phyloP scores from a whole-genome alignment of 2,329 filamentous ascomycete genomes.

The Arthrobotrys conoides region DNA sequence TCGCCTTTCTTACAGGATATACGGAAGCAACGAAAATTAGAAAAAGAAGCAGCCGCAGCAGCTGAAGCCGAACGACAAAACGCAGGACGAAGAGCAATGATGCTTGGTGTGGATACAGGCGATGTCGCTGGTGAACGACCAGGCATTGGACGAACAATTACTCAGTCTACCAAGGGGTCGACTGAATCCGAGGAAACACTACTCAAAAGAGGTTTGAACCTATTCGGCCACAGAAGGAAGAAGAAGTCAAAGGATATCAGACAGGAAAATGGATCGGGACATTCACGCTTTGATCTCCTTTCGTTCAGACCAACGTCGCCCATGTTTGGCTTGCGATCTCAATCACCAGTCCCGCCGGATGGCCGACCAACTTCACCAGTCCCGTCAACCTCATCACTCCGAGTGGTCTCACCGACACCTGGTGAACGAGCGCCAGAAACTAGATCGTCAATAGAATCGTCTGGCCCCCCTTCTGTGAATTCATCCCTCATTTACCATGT shows the following conservation, averaged over 20 bases:
- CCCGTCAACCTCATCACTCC: slow-evolving; percentile 31
- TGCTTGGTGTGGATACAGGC: slow-evolving; percentile 52
- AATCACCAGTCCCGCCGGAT: slow-evolving; percentile 41
- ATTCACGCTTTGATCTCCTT: slow-evolving; percentile 55
- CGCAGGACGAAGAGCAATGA: slow-evolving; percentile 54
- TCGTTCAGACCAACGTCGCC: slow-evolving; percentile 50
- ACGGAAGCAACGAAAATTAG: slow-evolving; percentile 56
- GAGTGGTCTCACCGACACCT: slow-evolving; percentile 51
- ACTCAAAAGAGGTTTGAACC: slow-evolving; percentile 46
- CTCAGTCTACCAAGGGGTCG: slow-evolving; percentile 47
- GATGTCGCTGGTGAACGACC: slow-evolving; percentile 41
- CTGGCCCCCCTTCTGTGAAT: slow-evolving; percentile 32
- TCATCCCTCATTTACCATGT: slow-evolving; percentile 38
- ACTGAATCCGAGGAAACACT: slow-evolving; percentile 54
- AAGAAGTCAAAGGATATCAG: slow-evolving; percentile 56
- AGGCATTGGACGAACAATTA: slow-evolving; percentile 38
- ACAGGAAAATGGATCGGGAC: slow-evolving; percentile 20
- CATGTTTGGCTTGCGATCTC: slow-evolving; percentile 51
- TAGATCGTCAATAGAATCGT: slow-evolving; percentile 51
- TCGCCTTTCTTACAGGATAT: slow-evolving; percentile 54
- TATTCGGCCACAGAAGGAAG: slow-evolving; percentile 54
- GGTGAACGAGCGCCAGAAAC: slow-evolving; percentile 38
- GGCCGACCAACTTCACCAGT: slow-evolving; percentile 47
- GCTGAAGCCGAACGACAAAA: slow-evolving; percentile 44
- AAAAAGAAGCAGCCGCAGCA: slow-evolving; percentile 49